phyloP scores from a whole-genome alignment of 2,329 filamentous ascomycete species.

The Pseudomassariella vexata region DNA sequence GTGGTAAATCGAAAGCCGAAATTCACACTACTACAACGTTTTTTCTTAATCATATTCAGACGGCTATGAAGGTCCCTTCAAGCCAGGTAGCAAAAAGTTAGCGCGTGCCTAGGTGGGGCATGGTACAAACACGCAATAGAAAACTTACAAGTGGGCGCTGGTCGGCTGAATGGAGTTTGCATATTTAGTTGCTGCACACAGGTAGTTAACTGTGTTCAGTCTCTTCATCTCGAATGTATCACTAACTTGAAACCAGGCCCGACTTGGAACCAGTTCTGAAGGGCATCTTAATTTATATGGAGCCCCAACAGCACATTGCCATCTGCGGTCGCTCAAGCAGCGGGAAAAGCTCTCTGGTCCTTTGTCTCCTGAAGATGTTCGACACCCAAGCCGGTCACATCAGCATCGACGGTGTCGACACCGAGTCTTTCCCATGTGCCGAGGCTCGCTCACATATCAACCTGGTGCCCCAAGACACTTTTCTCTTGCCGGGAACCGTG shows the following conservation, averaged over 20 bases:
- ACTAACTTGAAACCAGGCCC: no score
- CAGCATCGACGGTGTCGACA: conserved; percentile 9
- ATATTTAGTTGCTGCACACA: background rate
- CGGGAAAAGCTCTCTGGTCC: conserved; percentile 11
- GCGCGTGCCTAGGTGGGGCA: no score
- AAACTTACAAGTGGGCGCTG: conserved; percentile 8
- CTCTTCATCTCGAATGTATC: no score
- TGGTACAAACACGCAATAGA: no score
- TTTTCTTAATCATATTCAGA: no score
- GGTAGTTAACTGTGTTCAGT: no score
- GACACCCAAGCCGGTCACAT: conserved; percentile 8
- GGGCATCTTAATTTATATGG: conserved; percentile 6
- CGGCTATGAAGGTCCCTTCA: no score
- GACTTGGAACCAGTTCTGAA: conserved; percentile 7
- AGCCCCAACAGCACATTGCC: conserved; percentile 9
- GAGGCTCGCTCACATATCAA: conserved; percentile 10
- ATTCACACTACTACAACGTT: no score
- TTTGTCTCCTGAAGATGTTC: conserved; percentile 11
- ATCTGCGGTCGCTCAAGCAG: conserved; percentile 12
- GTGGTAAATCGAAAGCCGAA: no score
- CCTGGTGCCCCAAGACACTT: conserved; percentile 13
- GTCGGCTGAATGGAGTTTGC: conserved; percentile 1
- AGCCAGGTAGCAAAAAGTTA: no score
- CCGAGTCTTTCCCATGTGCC: conserved; percentile 1
- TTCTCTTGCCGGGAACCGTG: conserved; percentile 11